A percentile compares a stretch with the other conserved stretches of the same genome.
phyloP scores from a whole-genome alignment of 2,329 filamentous ascomycete genomes.

The Phyllosticta paracitricarpa region DNA sequence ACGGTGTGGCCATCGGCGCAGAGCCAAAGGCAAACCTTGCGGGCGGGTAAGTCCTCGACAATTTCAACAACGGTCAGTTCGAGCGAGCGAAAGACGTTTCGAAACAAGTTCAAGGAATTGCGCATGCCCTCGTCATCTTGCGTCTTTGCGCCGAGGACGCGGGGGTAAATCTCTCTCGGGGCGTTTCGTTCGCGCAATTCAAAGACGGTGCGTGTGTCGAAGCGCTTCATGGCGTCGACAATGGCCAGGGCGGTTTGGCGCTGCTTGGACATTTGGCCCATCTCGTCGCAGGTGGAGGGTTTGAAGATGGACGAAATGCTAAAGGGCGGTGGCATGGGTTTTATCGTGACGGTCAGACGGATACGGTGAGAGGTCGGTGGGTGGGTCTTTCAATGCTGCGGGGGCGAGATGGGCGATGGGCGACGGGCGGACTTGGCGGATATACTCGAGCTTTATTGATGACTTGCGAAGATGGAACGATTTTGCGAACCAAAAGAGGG shows the following conservation, averaged over 20 bases:
- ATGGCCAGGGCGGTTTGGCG: slow-evolving; percentile 16
- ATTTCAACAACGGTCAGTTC: slow-evolving; percentile 5
- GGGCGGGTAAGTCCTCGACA: slow-evolving; percentile 3
- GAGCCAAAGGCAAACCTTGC: slow-evolving; percentile 8
- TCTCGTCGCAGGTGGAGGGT: neutral
- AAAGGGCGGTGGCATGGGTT: neutral
- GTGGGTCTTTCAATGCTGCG: neutral
- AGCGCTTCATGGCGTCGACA: slow-evolving; percentile 10
- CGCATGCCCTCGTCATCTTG: slow-evolving; percentile 2
- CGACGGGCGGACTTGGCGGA: neutral
- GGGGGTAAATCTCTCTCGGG: slow-evolving; percentile 8
- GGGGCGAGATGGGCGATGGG: neutral
- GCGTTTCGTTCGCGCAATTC: slow-evolving; percentile 1
- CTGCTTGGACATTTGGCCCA: slow-evolving; percentile 13
- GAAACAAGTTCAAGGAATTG: slow-evolving; percentile 2
- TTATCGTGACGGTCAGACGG: neutral
- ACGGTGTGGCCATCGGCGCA: slow-evolving; percentile 1
- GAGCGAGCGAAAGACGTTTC: slow-evolving; percentile 4
- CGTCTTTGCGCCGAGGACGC: neutral
- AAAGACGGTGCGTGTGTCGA: slow-evolving; percentile 5
- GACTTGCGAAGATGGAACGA: neutral
- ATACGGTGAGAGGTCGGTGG: neutral
- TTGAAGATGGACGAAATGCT: neutral
- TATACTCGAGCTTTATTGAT: neutral
- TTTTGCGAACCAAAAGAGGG: neutral